Evolutionary conservation across 2,329 filamentous ascomycete species (phyloP).

Genomic region (Trichophyton simii): DNA sequence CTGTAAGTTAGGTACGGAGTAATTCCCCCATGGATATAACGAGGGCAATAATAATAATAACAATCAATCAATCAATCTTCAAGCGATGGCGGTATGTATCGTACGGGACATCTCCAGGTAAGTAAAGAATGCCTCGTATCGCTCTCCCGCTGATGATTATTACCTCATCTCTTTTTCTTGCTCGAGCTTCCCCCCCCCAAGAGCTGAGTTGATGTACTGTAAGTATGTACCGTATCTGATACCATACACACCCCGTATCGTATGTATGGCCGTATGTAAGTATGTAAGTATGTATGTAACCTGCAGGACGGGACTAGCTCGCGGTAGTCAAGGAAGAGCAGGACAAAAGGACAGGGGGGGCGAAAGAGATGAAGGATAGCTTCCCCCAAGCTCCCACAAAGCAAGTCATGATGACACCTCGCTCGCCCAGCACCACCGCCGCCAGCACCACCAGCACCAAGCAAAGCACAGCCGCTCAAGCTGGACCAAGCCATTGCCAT

Average conservation of each 20-base stretch:
- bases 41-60: too few relatives aligned
- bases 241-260: neutral
- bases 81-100: too few relatives aligned
- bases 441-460: too few relatives aligned
- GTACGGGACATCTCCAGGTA: neutral
- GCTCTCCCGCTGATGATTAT: neutral
- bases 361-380: neutral
- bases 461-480: neutral
- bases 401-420: neutral
- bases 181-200: neutral
- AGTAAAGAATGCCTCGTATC: neutral
- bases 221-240: too few relatives aligned
- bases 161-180: neutral
- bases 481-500: neutral
- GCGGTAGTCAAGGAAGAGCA: neutral
- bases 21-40: neutral
- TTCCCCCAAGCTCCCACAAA: neutral
- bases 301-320: constrained; percentile 3
- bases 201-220: neutral
- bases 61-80: neutral
- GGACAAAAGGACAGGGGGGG: neutral
- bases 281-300: neutral
- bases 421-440: neutral
- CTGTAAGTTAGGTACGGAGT: too few relatives aligned
- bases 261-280: neutral